phyloP scores from a whole-genome alignment of 768 basidiomycete genomes.

The Trametes coccinea region DNA sequence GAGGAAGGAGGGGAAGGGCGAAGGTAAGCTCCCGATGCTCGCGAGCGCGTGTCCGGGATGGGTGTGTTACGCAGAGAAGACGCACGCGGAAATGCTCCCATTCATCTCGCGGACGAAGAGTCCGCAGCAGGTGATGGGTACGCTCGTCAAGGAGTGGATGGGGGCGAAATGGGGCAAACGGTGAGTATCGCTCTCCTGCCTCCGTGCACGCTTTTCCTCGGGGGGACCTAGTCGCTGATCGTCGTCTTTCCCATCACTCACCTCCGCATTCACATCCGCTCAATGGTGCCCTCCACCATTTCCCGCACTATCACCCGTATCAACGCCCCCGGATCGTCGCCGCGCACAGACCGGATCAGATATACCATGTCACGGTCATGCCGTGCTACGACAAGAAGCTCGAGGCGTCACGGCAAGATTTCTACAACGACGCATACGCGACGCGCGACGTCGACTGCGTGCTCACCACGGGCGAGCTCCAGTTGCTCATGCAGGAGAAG shows the following conservation, averaged over 20 bases:
- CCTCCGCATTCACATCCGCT: background rate
- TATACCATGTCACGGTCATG: constrained; percentile 98
- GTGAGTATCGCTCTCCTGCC: constrained; percentile 46
- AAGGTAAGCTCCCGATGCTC: constrained; percentile 75
- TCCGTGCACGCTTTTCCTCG: background rate
- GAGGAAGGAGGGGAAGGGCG: constrained; percentile 42
- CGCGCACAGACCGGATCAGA: constrained; percentile 66
- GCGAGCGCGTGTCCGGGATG: constrained; percentile 97
- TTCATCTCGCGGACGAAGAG: constrained; percentile 88
- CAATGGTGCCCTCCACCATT: background rate
- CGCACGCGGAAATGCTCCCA: constrained; percentile 90
- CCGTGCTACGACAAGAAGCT: constrained; percentile 99
- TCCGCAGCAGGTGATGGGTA: constrained; percentile 93
- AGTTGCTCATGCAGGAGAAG: constrained; percentile 79
- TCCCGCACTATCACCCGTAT: background rate
- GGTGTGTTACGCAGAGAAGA: constrained; percentile 99
- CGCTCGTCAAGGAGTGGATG: constrained; percentile 89
- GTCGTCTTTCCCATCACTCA: constrained; percentile 9
- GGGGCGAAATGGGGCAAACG: constrained; percentile 60
- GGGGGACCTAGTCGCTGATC: background rate
- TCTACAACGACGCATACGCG: constrained; percentile 77
- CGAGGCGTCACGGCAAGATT: constrained; percentile 93
- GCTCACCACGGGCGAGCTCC: constrained; percentile 93
- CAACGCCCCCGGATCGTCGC: background rate
- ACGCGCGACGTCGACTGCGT: constrained; percentile 97